Evolutionary conservation across 768 basidiomycete species (phyloP), one percentile per base, ranked within the genome.

Genomic region (Sporobolomyces pararoseus): DNA sequence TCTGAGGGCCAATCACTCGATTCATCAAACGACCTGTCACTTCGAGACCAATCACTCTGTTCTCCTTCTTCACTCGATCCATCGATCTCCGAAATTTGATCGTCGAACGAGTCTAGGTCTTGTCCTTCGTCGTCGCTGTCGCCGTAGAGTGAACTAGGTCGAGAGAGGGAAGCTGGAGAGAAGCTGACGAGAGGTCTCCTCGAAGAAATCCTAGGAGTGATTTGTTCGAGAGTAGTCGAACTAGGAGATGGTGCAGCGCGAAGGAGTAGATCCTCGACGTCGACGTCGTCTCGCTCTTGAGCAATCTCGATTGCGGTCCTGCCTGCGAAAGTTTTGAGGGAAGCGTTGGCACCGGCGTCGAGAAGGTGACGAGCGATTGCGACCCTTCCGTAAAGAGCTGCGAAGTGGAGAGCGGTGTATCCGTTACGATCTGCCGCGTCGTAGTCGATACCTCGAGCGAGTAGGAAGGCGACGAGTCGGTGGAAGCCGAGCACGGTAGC

Each of bases 371-470:
- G 81, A 3, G 85, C 84, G 79, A 90, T 92, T 16, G 84, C 82
- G 62, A 82, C 81, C 19, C 88, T 86, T 29, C 84, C 84, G 10
- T 82, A 82, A 39, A 94, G 80, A 0, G 86, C 88, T 23, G 93
- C 89, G 76, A 94, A 89, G 80, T 94, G 90, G 39, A 97, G 80
- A 0, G 96, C 86, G 0, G 94, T 98, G 78, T 84, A 91, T 19
- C 95, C 95, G 79, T 92, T 95, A 55, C 85, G 83, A 79, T 99
- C 96, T 57, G 90, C 86, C 19, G 83, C 84, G 77, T 98, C 91
- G 62, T 93, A 73, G 77, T 93, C 90, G 44, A 88, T 86, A 10
- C 84, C 85, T 63, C 85, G 88, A 6, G 82, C 80, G 65, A 95
- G 80, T 65, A 99, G 82, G 80, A 89, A 90, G 52, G 81, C 77